Evolutionary conservation across 305 asterid species (phyloP).

Genomic region (Fraxinus angustifolia): DNA sequence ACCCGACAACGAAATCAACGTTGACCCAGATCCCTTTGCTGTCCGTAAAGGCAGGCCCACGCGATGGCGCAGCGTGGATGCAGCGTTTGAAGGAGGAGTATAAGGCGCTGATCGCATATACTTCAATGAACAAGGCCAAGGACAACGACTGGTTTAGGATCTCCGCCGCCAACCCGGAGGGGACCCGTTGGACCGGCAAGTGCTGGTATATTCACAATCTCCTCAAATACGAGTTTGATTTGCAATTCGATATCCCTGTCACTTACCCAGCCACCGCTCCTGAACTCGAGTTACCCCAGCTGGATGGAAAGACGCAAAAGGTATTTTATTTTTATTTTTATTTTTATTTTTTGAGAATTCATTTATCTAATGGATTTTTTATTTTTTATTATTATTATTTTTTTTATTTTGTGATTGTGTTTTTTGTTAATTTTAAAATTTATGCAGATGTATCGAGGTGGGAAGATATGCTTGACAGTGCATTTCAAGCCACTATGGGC

Average conservation of each 20-base stretch:
- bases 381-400: neutral
- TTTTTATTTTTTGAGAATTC: neutral
- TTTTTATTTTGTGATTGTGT: neutral
- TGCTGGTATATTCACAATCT: slow-evolving; percentile 56
- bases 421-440: neutral
- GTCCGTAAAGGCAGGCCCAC: slow-evolving; percentile 43
- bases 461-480: slow-evolving; percentile 32
- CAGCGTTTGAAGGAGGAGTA: slow-evolving; percentile 50
- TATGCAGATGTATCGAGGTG: slow-evolving; percentile 39
- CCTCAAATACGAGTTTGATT: slow-evolving; percentile 46
- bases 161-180: slow-evolving; percentile 48
- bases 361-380: neutral
- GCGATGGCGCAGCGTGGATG: slow-evolving; percentile 48
- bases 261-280: slow-evolving; percentile 57
- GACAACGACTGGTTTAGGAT: slow-evolving; percentile 56
- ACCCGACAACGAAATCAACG: slow-evolving; percentile 48
- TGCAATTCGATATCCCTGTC: slow-evolving; percentile 50
- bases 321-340: slow-evolving; percentile 23
- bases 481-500: slow-evolving; percentile 61
- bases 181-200: slow-evolving; percentile 53
- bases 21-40: slow-evolving; percentile 46
- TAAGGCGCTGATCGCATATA: slow-evolving; percentile 41
- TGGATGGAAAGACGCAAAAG: slow-evolving; percentile 53
- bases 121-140: slow-evolving; percentile 47
- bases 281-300: slow-evolving; percentile 46